Evolutionary conservation across 139 green algal species (phyloP), one percentile per base, ranked within the genome.

Genomic region (Chlorella vulgaris): DNA sequence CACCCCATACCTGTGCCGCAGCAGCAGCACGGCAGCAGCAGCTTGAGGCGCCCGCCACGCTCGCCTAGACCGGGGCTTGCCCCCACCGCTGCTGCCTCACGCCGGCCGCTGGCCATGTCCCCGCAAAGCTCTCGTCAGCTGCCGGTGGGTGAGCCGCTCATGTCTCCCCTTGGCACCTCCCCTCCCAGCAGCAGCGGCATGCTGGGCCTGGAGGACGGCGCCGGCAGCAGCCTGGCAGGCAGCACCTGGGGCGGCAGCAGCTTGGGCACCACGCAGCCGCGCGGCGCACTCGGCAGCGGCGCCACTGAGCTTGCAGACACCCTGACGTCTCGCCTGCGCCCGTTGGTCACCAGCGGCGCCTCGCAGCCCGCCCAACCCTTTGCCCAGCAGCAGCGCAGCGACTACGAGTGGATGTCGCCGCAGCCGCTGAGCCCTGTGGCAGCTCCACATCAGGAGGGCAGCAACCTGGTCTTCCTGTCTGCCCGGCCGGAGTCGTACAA

Each of bases 381-480:
- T n/a, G 33, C 35, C 22, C 65, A 47, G 26, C 28, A 42, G 69
- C 47, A 33, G 31, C 65, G 70, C 70, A 15, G 50, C 42, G 2
- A 24, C 19, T 40, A 36, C 31, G 33, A 28, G 74, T 28, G 38
- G 36, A 26, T 18, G 33, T 29, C 29, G 33, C 3, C 18, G 50
- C 51, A 55, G 53, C n/a, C 53, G 10, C 40, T 50, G 3, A 58
- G 2, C 3, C 67, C 39, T 10, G 38, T 3, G 15, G 18, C 29
- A n/a, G 31, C 8, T 47, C 47, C 31, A 35, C 86, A 89, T 61
- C 86, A 91, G 75, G 63, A 82, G 66, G 88, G 88, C 10, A 78
- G 69, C 38, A 86, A 93, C 82, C 81, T 93, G 33, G 81, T 90
- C 15, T 90, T 93, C 66, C 80, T 93, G 28, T 91, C 88, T 19